Base-by-base conservation (phyloP, 805 yeast genomes). In the Limtongia smithiae region DNA sequence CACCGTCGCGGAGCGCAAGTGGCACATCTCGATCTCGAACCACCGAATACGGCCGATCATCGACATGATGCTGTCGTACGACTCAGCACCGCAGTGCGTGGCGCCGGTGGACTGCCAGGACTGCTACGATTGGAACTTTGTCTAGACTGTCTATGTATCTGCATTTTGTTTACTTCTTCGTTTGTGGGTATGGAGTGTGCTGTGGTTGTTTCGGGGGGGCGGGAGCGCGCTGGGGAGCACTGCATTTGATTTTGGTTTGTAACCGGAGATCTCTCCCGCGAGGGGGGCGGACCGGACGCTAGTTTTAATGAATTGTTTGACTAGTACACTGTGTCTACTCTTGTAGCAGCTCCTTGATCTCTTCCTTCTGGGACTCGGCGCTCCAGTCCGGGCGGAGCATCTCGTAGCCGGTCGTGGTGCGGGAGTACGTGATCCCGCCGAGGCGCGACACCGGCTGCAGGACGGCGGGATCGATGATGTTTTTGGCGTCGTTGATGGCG, bases 21-120 rank as follows among this genome's bases (percentile, higher is more conserved):
- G 97, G 97, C 84, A 81, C 62, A 90, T 90, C 8, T 88, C 83
- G 61, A 70, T 93, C 66, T 73, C 86, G 54, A 90, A 91, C 66
- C 98, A 91, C 66, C 74, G 97, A 37, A 86, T 91, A 45, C 94
- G 87, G 60, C 85, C 90, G 0, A 96, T 91, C 2, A 88, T 93
- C 17, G 50, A 48, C 64, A 78, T 91, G 11, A 70, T 91, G 14
- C 63, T 73, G 60, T 76, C 71, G 2, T 88, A 90, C 65, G 88
- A 91, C 58, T 78, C 74, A 37, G 84, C 95, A 0, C 90, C 97
- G 0, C 64, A 65, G 31, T 91, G 97, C 64, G 40, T 22, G 17
- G 40, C 34, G 8, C 44, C 38, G n/a, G 36, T 15, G 25, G 37
- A 31, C 17, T 51, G 56, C 30, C 46, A 37, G 32, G 56, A 51